A percentile compares a stretch with the other conserved stretches of the same genome.
Conservation (phyloP, 164 flowering plant genomes). For the Piper betle region DNA sequence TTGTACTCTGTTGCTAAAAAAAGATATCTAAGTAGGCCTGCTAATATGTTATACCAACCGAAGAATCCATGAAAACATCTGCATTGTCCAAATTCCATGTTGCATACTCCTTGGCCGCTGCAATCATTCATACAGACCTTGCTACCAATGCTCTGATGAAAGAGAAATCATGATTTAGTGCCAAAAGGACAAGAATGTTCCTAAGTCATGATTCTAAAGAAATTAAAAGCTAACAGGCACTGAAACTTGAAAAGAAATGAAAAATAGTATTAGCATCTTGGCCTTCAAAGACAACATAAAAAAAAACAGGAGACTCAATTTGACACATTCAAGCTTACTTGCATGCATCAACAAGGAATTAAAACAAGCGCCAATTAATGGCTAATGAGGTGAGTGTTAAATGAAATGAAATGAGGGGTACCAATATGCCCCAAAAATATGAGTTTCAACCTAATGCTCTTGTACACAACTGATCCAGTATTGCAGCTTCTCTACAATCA, state of each 20-base stretch:
- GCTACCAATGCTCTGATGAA: conserved; percentile 56
- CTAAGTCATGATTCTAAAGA: not conserved
- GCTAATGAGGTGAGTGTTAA: too few relatives aligned
- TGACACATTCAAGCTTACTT: too few relatives aligned
- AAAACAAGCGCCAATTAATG: too few relatives aligned
- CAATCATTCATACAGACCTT: conserved; percentile 63
- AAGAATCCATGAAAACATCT: conserved; percentile 87
- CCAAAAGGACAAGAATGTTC: not conserved
- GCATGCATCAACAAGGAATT: too few relatives aligned
- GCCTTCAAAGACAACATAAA: not conserved
- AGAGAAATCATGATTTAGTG: too few relatives aligned
- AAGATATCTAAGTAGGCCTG: not conserved
- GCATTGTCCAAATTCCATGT: conserved; percentile 75
- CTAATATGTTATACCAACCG: conserved; percentile 36
- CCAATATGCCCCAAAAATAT: too few relatives aligned
- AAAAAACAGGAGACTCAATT: not conserved
- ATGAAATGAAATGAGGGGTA: too few relatives aligned
- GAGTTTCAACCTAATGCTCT: too few relatives aligned
- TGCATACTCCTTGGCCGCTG: conserved; percentile 88
- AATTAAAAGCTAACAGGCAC: not conserved
- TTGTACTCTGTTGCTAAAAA: not conserved
- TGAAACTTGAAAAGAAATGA: not conserved
- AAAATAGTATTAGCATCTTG: not conserved
- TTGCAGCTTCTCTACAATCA: too few relatives aligned
- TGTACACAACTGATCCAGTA: too few relatives aligned